A percentile compares a stretch with the other conserved stretches of the same genome.
These are phyloP conservation scores for Deuterostichococcus epilithicus DNA, from an alignment of 139 green algal genomes.

Conservation along the genomic window DNA sequence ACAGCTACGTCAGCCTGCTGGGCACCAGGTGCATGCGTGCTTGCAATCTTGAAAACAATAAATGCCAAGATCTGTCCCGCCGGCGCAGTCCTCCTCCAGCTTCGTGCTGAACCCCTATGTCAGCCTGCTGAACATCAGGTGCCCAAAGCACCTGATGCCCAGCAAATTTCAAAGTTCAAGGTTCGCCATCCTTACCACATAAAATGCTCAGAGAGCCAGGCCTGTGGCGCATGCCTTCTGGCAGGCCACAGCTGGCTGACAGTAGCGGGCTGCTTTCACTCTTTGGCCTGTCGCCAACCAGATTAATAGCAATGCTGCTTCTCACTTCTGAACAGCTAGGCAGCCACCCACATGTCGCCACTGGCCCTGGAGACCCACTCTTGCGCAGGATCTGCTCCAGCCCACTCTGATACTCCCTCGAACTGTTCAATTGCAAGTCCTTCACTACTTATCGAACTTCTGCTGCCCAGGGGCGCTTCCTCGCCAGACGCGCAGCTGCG, in stretches of 20 bases:
- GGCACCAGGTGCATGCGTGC: not conserved
- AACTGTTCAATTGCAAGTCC: not conserved
- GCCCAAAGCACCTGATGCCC: not conserved
- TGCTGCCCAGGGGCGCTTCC: not conserved
- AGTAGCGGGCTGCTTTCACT: not conserved
- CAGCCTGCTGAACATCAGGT: not conserved
- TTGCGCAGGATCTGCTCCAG: not conserved
- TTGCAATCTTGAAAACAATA: too few relatives aligned
- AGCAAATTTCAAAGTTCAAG: not conserved
- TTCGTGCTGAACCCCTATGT: too few relatives aligned
- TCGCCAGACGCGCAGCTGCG: not conserved
- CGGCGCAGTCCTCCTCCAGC: too few relatives aligned
- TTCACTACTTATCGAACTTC: not conserved
- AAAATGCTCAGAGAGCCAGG: not conserved
- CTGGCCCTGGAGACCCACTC: too few relatives aligned
- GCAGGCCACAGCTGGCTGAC: not conserved
- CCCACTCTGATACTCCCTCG: not conserved
- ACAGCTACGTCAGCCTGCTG: constrained; percentile 13
- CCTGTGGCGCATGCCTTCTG: not conserved
- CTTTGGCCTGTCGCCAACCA: not conserved
- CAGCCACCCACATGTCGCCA: too few relatives aligned
- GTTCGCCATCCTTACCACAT: not conserved
- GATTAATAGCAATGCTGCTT: not conserved
- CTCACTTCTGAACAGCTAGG: too few relatives aligned
- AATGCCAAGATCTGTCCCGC: too few relatives aligned